These are phyloP conservation scores for Xylaria acuta DNA, from an alignment of 495 filamentous ascomycete genomes.

Conservation along the genomic window DNA sequence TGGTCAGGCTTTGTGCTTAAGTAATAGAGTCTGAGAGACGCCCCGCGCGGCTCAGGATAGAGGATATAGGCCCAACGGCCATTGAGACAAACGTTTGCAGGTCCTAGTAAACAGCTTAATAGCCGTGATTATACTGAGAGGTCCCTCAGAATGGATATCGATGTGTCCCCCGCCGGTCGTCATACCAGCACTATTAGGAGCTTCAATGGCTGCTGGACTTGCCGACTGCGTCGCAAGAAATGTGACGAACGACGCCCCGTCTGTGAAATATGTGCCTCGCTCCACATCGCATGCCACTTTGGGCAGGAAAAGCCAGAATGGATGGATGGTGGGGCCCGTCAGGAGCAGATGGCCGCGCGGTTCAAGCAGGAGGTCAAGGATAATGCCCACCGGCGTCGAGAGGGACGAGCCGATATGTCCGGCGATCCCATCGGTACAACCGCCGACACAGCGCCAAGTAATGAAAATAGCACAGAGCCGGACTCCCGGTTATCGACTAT, in stretches of 20 bases:
- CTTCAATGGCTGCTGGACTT: constrained; percentile 63
- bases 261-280: constrained; percentile 52
- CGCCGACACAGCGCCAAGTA: constrained; percentile 29
- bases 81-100: not conserved
- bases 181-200: constrained; percentile 39
- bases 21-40: not conserved
- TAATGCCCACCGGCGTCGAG: constrained; percentile 46
- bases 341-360: constrained; percentile 56
- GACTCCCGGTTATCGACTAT: not conserved
- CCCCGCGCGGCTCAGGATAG: constrained; percentile 3
- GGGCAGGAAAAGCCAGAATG: constrained; percentile 58
- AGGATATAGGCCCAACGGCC: not conserved
- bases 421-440: not conserved
- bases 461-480: not conserved
- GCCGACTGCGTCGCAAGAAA: constrained; percentile 61
- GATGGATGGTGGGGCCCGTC: constrained; percentile 59
- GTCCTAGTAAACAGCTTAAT: not conserved
- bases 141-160: not conserved
- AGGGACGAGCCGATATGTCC: not conserved
- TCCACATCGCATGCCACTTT: constrained; percentile 58
- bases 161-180: not conserved
- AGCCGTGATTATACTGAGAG: not conserved
- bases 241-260: constrained; percentile 58
- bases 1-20: not conserved
- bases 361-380: constrained; percentile 60